phyloP scores from a whole-genome alignment of 2,329 filamentous ascomycete species.

The Exophiala sp. region DNA sequence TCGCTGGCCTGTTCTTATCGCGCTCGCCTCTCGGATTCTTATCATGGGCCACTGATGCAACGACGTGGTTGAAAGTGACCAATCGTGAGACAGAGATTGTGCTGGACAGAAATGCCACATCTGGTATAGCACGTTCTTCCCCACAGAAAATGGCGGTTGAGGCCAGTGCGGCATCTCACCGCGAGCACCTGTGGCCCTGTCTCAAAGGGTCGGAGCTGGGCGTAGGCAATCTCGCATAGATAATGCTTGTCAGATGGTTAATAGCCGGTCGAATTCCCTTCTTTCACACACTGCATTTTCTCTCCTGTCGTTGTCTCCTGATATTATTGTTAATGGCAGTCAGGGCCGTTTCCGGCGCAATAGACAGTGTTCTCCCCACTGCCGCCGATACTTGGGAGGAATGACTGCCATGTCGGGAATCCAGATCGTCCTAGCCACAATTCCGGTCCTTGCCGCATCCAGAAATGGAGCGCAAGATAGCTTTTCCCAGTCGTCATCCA shows the following conservation, averaged over 20 bases:
- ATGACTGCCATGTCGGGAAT: conserved; percentile 65
- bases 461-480: conserved; percentile 73
- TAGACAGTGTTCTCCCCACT: conserved; percentile 86
- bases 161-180: conserved; percentile 13
- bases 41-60: conserved; percentile 18
- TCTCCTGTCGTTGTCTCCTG: background rate
- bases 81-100: conserved; percentile 6
- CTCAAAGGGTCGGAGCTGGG: background rate
- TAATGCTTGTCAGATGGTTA: conserved; percentile 1
- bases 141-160: conserved; percentile 2
- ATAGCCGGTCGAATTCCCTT: background rate
- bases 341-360: conserved; percentile 51
- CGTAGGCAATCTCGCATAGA: background rate
- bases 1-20: conserved; percentile 12
- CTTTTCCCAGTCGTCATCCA: conserved; percentile 70
- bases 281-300: background rate
- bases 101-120: conserved; percentile 18
- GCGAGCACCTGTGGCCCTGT: conserved; percentile 11
- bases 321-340: background rate
- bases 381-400: conserved; percentile 62
- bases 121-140: conserved; percentile 12
- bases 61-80: conserved; percentile 6
- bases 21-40: conserved; percentile 11
- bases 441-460: conserved; percentile 66
- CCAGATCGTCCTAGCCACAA: conserved; percentile 74